Conservation (phyloP, 2,329 filamentous ascomycete species). For the Cylindrodendrum hubeiense region DNA sequence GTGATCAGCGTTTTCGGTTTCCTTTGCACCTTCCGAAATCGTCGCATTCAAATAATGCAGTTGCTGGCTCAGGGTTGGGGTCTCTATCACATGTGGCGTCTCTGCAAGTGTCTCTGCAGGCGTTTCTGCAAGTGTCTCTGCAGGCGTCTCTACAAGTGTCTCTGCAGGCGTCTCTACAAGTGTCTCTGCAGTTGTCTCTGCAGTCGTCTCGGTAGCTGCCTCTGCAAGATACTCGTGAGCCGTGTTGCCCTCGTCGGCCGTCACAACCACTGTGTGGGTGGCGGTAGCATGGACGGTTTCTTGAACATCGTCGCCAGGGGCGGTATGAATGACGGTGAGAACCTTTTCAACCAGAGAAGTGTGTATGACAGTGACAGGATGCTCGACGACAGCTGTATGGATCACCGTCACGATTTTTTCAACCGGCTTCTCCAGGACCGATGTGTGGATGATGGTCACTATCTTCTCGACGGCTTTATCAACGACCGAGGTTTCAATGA, state of each 20-base stretch:
- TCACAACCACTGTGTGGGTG: not conserved
- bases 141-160: not conserved
- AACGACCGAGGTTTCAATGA: not conserved
- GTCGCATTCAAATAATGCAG: not conserved
- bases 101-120: not conserved
- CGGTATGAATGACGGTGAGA: not conserved
- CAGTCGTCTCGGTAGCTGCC: too few relatives aligned
- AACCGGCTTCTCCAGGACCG: not conserved
- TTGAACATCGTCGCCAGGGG: not conserved
- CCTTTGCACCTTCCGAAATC: not conserved
- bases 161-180: not conserved
- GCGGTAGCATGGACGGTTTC: not conserved
- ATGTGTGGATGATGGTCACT: not conserved
- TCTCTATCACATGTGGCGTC: not conserved
- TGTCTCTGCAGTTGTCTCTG: too few relatives aligned
- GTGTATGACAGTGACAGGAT: not conserved
- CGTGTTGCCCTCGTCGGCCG: not conserved
- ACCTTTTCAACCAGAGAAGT: not conserved
- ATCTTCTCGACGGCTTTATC: not conserved
- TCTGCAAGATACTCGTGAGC: not conserved
- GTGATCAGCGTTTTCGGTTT: not conserved
- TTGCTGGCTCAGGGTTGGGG: not conserved
- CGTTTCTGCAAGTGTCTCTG: not conserved
- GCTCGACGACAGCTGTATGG: not conserved
- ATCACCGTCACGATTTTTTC: not conserved